A percentile compares a stretch with the other conserved stretches of the same genome.
Evolutionary conservation across 768 basidiomycete species (phyloP).

Genomic region (Lactarius sanguifluus): DNA sequence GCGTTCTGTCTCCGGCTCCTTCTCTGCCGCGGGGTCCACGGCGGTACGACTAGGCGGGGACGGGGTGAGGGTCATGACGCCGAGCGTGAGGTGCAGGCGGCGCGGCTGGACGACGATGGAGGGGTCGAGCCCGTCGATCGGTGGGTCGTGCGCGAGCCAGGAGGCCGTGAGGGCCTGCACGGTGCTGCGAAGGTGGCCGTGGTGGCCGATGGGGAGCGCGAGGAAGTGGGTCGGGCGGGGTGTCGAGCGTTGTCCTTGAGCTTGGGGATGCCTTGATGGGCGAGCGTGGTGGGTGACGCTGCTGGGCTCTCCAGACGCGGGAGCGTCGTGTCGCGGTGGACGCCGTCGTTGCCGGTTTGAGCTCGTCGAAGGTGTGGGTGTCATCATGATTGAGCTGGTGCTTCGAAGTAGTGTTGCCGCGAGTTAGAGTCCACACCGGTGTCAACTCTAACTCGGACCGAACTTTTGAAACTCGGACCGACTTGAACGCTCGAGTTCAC

Average conservation of each 20-base stretch:
- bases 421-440: too few species aligned
- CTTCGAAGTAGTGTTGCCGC: background rate
- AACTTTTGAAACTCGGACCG: too few species aligned
- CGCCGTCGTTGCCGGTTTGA: slow-evolving; percentile 2
- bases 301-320: background rate
- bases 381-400: background rate
- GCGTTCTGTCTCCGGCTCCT: too few species aligned
- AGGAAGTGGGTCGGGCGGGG: slow-evolving; percentile 24
- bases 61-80: slow-evolving; percentile 61
- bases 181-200: slow-evolving; percentile 34
- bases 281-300: background rate
- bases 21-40: background rate
- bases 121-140: slow-evolving; percentile 54
- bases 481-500: too few species aligned
- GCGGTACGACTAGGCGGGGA: slow-evolving; percentile 15
- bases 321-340: background rate
- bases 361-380: slow-evolving; percentile 1
- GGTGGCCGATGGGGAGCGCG: slow-evolving; percentile 33
- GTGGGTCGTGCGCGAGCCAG: slow-evolving; percentile 35
- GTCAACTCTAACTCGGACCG: too few species aligned
- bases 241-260: background rate
- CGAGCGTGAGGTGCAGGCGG: slow-evolving; percentile 71
- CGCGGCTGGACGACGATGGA: slow-evolving; percentile 56
- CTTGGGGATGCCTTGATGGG: background rate
- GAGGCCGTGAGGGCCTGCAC: slow-evolving; percentile 34